These are phyloP conservation scores for Plasmodium coatneyi DNA, from an alignment of 169 alveolate species.

Conservation along the genomic window DNA sequence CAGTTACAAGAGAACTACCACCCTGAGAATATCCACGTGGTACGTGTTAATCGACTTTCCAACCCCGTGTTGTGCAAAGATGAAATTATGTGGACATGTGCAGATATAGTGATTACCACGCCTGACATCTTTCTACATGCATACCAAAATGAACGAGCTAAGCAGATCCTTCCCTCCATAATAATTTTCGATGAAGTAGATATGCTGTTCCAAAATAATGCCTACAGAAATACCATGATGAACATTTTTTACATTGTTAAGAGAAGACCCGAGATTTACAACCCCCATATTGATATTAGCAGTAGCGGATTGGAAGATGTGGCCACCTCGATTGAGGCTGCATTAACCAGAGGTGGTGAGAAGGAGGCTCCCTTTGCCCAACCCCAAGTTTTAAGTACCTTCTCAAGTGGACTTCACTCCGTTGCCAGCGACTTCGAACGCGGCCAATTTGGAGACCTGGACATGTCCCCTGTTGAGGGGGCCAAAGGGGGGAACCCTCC, in stretches of 20 bases:
- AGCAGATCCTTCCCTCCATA: slow-evolving; percentile 77
- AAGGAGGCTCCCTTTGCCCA: neutral
- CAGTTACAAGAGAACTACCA: neutral
- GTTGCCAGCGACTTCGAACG: neutral
- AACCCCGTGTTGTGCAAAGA: slow-evolving; percentile 42
- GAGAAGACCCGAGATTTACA: slow-evolving; percentile 80
- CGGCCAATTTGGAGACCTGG: neutral
- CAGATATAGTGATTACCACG: slow-evolving; percentile 82
- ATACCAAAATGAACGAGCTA: slow-evolving; percentile 31
- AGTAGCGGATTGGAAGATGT: slow-evolving; percentile 5
- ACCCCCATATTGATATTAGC: slow-evolving; percentile 77
- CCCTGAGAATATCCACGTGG: slow-evolving; percentile 23
- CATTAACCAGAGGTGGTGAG: neutral
- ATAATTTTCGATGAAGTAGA: slow-evolving; percentile 85
- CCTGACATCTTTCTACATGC: slow-evolving; percentile 79
- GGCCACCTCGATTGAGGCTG: slow-evolving; percentile 10
- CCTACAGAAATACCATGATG: slow-evolving; percentile 82
- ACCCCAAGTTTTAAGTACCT: neutral
- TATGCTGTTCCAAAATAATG: slow-evolving; percentile 82
- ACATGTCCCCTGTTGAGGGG: neutral
- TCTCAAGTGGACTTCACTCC: neutral
- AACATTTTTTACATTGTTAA: slow-evolving; percentile 78
- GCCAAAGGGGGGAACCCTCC: neutral
- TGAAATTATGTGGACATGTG: slow-evolving; percentile 79
- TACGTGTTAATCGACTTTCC: neutral